Evolutionary conservation across 768 basidiomycete species (phyloP).

Genomic region (Podaxis rugospora): DNA sequence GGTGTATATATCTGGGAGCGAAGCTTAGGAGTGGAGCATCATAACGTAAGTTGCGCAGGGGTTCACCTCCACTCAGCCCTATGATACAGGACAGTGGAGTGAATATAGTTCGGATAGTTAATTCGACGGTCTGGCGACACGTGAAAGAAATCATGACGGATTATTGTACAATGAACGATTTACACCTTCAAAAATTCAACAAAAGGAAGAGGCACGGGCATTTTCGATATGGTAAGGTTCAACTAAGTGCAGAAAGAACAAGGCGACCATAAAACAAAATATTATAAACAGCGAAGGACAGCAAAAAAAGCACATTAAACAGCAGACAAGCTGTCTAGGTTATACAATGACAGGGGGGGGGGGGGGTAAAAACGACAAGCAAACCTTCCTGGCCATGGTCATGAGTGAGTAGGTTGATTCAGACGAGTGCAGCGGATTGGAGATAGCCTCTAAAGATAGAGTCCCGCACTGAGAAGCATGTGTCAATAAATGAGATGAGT

Average conservation of each 20-base stretch:
- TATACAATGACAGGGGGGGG: neutral
- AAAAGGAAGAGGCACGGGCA: neutral
- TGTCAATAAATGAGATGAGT: slow-evolving; percentile 5
- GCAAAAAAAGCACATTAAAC: slow-evolving; percentile 6
- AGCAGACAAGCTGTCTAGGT: slow-evolving; percentile 1
- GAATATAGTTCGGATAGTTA: too few species aligned
- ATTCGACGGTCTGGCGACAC: neutral
- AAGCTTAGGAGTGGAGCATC: too few species aligned
- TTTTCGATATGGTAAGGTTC: neutral
- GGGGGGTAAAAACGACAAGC: neutral
- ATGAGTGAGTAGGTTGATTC: slow-evolving; percentile 14
- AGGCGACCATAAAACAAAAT: neutral
- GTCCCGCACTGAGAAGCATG: slow-evolving; percentile 50
- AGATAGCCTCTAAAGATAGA: slow-evolving; percentile 75
- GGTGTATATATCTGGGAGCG: too few species aligned
- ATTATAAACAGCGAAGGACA: neutral
- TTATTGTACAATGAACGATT: neutral
- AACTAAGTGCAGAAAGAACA: neutral
- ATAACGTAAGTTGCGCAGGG: too few species aligned
- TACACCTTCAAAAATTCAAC: neutral
- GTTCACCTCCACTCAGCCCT: too few species aligned
- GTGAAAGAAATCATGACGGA: neutral
- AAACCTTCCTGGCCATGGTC: neutral
- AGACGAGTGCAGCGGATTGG: slow-evolving; percentile 68
- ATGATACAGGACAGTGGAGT: too few species aligned